Base-by-base conservation (phyloP, 176 grass and related monocot genomes). In the Cymbopogon citratus region DNA sequence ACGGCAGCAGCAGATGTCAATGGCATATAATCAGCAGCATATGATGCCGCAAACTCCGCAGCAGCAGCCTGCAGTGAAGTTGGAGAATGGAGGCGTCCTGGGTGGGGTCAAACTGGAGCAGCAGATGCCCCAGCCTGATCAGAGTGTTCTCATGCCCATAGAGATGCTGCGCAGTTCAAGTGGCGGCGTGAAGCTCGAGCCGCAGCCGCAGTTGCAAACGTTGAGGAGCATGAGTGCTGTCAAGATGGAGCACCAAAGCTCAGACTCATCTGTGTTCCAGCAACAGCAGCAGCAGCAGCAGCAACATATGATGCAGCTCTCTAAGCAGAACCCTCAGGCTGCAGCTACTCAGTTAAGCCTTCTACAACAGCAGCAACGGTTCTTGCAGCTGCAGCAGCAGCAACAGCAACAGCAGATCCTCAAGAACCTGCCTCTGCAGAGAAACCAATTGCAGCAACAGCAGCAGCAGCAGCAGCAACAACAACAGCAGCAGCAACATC, bases 81-180 rank as follows among this genome's bases (percentile, higher is more conserved):
- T 95, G 79, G 88, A 87, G 79, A 91, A 87, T 19, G 72, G 85
- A 6, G 87, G 88, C 31, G 81, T 59, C 45, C 61, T 91, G 60
- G 87, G 92, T 12, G 49, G 86, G 39, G 81, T 95, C 63, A 99
- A 99, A 52, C 26, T 99, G 35, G 92, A 99, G 71, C 87, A 92
- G 61, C 94, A 97, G 39, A 87, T 89, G 70, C 81, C 74, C 1
- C 81, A 84, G 39, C 43, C 75, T 67, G 89, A 94, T 72, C 92
- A 94, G 78, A 94, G 83, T 9, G 85, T 85, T 7, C 8, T 59
- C 69, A 2, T 38, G 1, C 36, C 38, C 38, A 21, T 27, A 7
- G 87, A 91, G 79, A 72, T 86, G 63, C 9, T 91, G 59, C 78
- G 57, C 63, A 66, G 68, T 45, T 69, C 79, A 25, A 79, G 73